Conservation (phyloP, 495 filamentous ascomycete species). For the Aspergillus nanangensis region DNA sequence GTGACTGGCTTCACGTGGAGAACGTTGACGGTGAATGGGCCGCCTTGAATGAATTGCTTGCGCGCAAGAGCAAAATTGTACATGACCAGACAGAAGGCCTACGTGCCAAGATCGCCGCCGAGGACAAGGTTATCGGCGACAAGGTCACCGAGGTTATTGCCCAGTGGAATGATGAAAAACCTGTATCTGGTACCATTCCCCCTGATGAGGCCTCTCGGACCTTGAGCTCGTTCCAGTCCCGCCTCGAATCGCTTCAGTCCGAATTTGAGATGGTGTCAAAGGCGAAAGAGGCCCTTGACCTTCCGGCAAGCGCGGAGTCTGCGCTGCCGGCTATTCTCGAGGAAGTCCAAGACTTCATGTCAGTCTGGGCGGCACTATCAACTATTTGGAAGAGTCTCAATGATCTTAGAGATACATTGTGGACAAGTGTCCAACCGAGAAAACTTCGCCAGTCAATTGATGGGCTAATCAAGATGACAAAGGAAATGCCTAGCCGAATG, state of each 20-base stretch:
- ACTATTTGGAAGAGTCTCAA: conserved; percentile 97
- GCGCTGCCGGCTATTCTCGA: conserved; percentile 77
- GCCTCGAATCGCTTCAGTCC: conserved; percentile 73
- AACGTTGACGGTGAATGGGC: conserved; percentile 94
- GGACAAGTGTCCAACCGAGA: conserved; percentile 88
- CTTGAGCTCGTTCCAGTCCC: conserved; percentile 72
- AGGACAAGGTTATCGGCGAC: conserved; percentile 83
- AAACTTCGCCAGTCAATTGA: conserved; percentile 88
- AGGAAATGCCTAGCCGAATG: conserved; percentile 99
- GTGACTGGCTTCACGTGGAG: conserved; percentile 89
- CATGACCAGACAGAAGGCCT: conserved; percentile 93
- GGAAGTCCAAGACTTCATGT: conserved; percentile 98
- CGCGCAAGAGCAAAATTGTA: conserved; percentile 86
- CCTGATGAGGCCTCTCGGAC: conserved; percentile 80
- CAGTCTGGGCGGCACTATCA: conserved; percentile 89
- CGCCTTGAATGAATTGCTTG: conserved; percentile 80
- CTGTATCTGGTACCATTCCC: conserved; percentile 87
- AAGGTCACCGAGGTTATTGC: conserved; percentile 78
- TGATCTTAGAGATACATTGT: conserved; percentile 84
- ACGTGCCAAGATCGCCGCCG: conserved; percentile 90
- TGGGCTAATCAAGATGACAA: conserved; percentile 92
- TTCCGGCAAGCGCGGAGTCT: conserved; percentile 73
- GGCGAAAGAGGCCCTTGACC: conserved; percentile 92
- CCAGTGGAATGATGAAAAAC: conserved; percentile 94
- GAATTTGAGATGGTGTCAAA: conserved; percentile 93